phyloP scores from a whole-genome alignment of 345 rosid genomes.

The Anacardium occidentale region DNA sequence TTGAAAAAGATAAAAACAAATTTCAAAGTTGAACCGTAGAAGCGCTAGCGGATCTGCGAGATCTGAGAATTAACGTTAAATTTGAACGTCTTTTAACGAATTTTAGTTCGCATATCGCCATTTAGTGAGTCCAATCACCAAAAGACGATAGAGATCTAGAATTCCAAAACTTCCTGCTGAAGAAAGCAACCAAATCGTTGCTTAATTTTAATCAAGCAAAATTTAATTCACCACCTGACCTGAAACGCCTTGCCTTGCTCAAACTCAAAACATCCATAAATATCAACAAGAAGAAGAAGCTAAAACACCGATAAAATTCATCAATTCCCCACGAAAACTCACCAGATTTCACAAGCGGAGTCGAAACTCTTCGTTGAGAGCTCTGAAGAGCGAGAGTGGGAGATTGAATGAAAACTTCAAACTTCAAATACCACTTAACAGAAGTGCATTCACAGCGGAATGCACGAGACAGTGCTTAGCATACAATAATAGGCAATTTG shows the following conservation, averaged over 20 bases:
- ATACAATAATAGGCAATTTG: not conserved
- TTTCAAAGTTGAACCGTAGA: not conserved
- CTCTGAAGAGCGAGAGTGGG: not conserved
- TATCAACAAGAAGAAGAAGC: not conserved
- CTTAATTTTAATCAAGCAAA: not conserved
- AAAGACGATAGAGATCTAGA: not conserved
- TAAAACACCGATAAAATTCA: not conserved
- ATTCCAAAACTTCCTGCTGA: not conserved
- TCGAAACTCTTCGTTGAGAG: not conserved
- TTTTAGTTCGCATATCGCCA: not conserved
- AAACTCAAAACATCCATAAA: conserved; percentile 1
- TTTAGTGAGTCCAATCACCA: not conserved
- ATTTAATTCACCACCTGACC: not conserved
- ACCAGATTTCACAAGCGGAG: conserved; percentile 18
- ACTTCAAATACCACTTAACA: conserved; percentile 17
- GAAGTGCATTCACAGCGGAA: conserved; percentile 31
- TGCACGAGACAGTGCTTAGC: not conserved
- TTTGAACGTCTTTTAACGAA: not conserved
- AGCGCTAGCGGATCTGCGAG: not conserved
- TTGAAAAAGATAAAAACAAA: not conserved
- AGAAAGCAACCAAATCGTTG: not conserved
- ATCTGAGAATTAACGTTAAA: not conserved
- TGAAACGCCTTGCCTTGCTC: not conserved
- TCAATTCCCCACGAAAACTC: conserved; percentile 29
- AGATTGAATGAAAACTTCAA: not conserved